Percentiles rank a stretch among this genome's conserved stretches.
These are phyloP conservation scores for Purshia tridentata DNA, from an alignment of 306 rosid species.

Conservation along the genomic window DNA sequence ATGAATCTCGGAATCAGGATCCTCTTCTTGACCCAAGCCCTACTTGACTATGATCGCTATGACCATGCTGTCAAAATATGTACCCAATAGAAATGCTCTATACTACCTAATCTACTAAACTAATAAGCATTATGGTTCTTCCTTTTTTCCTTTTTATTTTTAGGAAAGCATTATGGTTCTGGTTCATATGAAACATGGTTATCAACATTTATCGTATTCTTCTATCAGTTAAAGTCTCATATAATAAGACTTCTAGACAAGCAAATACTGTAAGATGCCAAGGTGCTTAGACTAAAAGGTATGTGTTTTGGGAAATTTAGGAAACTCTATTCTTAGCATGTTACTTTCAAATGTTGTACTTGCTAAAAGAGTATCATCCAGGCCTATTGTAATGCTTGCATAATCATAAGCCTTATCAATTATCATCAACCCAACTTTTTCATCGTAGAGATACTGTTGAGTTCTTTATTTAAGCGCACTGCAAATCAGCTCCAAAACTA, in stretches of 20 bases:
- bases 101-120: neutral
- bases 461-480: neutral
- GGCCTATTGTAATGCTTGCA: neutral
- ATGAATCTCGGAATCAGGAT: neutral
- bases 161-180: no score
- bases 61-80: neutral
- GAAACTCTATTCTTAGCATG: neutral
- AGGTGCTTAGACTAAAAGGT: neutral
- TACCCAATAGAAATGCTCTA: neutral
- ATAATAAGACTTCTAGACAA: neutral
- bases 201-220: neutral
- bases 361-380: neutral
- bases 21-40: neutral
- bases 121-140: neutral
- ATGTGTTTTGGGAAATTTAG: neutral
- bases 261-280: neutral
- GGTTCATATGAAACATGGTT: neutral
- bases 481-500: neutral
- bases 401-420: neutral
- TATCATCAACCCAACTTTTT: neutral
- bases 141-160: no score
- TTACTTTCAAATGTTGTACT: no score
- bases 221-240: neutral
- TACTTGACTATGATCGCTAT: neutral
- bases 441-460: neutral